Base-by-base conservation (phyloP, 2,329 filamentous ascomycete genomes). In the Talaromyces sp. region DNA sequence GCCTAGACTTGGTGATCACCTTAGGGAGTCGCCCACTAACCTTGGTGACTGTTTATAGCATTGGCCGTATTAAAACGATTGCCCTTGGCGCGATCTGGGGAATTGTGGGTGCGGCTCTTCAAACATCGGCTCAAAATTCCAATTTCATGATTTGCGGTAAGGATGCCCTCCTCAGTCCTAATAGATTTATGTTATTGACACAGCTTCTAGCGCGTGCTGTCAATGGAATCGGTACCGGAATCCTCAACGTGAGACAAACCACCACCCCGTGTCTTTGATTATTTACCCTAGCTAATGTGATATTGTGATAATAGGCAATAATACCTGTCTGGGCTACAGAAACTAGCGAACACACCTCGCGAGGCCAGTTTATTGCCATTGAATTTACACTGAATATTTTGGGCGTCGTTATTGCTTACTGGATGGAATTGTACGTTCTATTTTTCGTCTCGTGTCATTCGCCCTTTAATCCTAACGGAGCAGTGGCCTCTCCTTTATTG, bases 361-460 rank as follows among this genome's bases (percentile, higher is more conserved):
- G 89, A 47, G 89, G 89, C 6, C 82, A 86, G 55, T 89, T 89
- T 64, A 85, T 91, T 61, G 85, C 87, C 10, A 86, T 89, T 59
- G 88, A 91, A 67, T 91, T 91, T 64, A 90, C 87, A 0, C 73
- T 90, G 9, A 91, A 91, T 69, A 90, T 90, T 63, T 85, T 89
- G 55, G 88, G 88, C 67, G 86, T 90, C 0, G 84, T 87, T 22
- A 78, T 87, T 39, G 75, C 82, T 3, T 89, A 89, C 65, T 88
- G 85, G 85, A 70, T 81, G 9, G 78, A 80, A 66, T 86, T 83
- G 76, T 78, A 69, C 2, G 73, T 70, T 19, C 17, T 15, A 10
- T 36, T 30, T 10, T 8, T 11, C 2, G 22, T 22, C 3, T 15
- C 3, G 28, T n/a, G 19, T 36, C 49, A 62, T 44, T 52, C 25